Base-by-base conservation (phyloP, 148 eudicot genomes). In the Pharnaceum exiguum region DNA sequence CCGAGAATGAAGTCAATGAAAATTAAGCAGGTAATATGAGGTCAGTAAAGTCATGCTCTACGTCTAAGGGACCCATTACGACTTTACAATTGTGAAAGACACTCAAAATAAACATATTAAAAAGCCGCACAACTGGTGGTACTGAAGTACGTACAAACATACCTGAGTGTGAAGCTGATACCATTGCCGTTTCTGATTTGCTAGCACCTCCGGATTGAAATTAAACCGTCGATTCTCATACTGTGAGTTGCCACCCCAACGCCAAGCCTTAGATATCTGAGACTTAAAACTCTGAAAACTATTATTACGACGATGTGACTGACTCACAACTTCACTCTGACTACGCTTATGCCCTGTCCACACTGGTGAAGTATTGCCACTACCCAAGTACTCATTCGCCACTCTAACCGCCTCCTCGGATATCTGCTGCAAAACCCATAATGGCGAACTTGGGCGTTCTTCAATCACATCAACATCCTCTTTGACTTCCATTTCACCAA, bases 161-260 rank as follows among this genome's bases (percentile, higher is more conserved):
- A 93, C 98, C 89, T 58, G 79, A 11, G 77, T 62, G 30, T 86
- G 80, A 69, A 76, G 78, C 70, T 89, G 91, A 71, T 83, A 89
- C 99, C 99, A 93, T 78, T 93, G 95, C n/a, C 99, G 82, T 69
- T 93, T 93, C 68, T 93, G 99, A 55, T 89, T 73, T 19, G 95
- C 91, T 76, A 88, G 70, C 43, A 81, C 74, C 79, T 93, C 99
- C 0, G 96, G 96, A 71, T 89, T 81, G 51, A 89, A 93, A 75
- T 65, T 60, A 7, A 76, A 77, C 63, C 21, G 45, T 3, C 62
- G 56, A 27, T 70, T 73, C 27, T 76, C 83, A 11, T 86, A 86
- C 24, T 68, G 77, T 3, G 75, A 54, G 69, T 56, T 76, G 37
- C 67, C 77, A 56, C 89, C 91, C 95, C 94, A 77, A 38, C 77